Conservation (phyloP, 208 protist genomes). For the Trypanosoma lewisi region DNA sequence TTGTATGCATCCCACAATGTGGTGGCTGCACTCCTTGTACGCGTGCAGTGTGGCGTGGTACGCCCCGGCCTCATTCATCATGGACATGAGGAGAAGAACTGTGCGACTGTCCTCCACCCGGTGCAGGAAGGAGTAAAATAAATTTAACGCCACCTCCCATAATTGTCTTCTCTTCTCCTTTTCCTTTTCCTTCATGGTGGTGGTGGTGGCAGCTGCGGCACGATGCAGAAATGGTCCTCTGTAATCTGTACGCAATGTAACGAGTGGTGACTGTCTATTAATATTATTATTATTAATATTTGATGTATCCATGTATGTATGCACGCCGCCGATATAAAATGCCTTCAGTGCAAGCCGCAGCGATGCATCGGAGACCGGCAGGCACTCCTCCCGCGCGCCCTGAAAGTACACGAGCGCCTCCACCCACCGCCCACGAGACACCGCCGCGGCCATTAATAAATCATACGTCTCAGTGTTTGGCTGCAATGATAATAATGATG, state of each 20-base stretch:
- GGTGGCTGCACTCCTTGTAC: constrained; percentile 28
- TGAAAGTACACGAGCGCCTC: constrained; percentile 54
- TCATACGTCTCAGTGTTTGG: constrained; percentile 71
- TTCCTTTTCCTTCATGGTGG: background rate
- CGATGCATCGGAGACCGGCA: constrained; percentile 37
- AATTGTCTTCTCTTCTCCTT: background rate
- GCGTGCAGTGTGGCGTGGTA: constrained; percentile 13
- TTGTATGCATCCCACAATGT: too few relatives aligned
- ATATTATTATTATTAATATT: background rate
- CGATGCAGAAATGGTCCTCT: constrained; percentile 35
- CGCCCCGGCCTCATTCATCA: constrained; percentile 31
- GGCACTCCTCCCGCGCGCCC: constrained; percentile 30
- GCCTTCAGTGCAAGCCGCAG: constrained; percentile 46
- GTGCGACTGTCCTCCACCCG: constrained; percentile 41
- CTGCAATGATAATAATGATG: constrained; percentile 23
- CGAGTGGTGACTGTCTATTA: background rate
- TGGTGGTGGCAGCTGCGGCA: constrained; percentile 27
- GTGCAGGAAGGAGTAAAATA: constrained; percentile 45
- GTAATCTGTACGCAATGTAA: constrained; percentile 40
- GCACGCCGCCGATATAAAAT: constrained; percentile 26
- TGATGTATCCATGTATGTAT: background rate
- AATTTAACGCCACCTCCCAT: constrained; percentile 24
- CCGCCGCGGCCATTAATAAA: constrained; percentile 46
- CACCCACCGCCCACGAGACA: constrained; percentile 44
- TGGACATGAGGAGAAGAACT: constrained; percentile 36